Evolutionary conservation across 768 basidiomycete species (phyloP).

Genomic region (Ramaria sp.): DNA sequence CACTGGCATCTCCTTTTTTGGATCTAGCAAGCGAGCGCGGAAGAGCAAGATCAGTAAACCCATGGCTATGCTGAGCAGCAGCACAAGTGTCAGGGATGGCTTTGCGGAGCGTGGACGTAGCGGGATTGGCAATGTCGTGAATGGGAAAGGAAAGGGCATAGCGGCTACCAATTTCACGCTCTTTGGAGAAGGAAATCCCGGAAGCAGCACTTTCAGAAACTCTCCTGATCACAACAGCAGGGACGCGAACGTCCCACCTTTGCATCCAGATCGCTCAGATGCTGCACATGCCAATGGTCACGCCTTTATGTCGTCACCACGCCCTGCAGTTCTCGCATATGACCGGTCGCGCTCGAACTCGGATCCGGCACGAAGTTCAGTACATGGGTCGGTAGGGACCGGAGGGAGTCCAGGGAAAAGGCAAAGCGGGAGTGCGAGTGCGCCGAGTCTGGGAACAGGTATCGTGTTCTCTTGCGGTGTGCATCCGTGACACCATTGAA

Average conservation of each 20-base stretch:
- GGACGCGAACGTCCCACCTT: background rate
- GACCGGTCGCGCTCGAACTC: background rate
- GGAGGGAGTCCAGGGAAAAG: background rate
- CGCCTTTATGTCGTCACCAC: background rate
- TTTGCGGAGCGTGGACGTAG: background rate
- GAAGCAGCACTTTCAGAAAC: background rate
- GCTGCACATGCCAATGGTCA: background rate
- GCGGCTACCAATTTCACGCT: background rate
- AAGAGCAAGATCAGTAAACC: conserved; percentile 8
- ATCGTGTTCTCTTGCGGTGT: background rate
- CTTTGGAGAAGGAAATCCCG: background rate
- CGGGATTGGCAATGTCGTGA: background rate
- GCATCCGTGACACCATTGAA: background rate
- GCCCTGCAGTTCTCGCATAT: background rate
- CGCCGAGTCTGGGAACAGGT: background rate
- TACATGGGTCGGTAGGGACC: background rate
- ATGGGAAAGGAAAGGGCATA: background rate
- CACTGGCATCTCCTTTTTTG: background rate
- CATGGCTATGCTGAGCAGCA: background rate
- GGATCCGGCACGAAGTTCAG: background rate
- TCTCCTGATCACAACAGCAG: background rate
- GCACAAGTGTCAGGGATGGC: background rate
- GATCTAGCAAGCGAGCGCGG: conserved; percentile 9
- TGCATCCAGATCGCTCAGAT: background rate
- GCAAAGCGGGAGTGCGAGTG: background rate